Percentiles rank a stretch among this genome's conserved stretches.
These are phyloP conservation scores for Schwanniomyces sp. DNA, from an alignment of 805 yeast genomes.

Conservation along the genomic window DNA sequence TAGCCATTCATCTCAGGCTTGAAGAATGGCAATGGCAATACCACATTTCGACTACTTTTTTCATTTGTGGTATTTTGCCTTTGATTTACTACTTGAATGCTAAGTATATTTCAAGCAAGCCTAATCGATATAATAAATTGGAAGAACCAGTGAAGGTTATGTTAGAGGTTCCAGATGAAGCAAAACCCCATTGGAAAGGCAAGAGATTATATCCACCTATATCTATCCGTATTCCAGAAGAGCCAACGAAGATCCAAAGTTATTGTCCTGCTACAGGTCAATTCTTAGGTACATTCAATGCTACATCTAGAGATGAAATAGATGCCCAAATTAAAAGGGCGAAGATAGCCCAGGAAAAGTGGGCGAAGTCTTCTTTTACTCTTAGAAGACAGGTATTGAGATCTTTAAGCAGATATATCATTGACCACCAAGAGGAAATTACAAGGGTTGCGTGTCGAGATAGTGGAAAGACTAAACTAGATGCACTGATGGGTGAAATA, in stretches of 20 bases:
- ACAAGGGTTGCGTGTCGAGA: conserved; percentile 95
- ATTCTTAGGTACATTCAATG: conserved; percentile 68
- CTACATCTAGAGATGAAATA: conserved; percentile 68
- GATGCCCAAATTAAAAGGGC: conserved; percentile 61
- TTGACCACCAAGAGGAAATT: conserved; percentile 79
- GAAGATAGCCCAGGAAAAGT: conserved; percentile 51
- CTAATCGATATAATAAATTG: conserved; percentile 41
- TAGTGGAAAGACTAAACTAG: conserved; percentile 93
- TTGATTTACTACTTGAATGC: conserved; percentile 32
- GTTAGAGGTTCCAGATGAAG: conserved; percentile 68
- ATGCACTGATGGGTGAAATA: conserved; percentile 95
- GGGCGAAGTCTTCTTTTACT: conserved; percentile 55
- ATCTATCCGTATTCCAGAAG: conserved; percentile 55
- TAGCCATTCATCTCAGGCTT: conserved; percentile 42
- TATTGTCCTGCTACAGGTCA: conserved; percentile 98
- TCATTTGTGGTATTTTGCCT: conserved; percentile 39
- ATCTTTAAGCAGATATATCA: conserved; percentile 68
- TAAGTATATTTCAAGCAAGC: conserved; percentile 34
- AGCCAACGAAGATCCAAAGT: conserved; percentile 70
- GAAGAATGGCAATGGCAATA: conserved; percentile 45
- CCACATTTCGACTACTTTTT: conserved; percentile 45
- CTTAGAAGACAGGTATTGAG: conserved; percentile 69
- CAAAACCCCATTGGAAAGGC: conserved; percentile 91
- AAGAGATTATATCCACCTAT: conserved; percentile 66
- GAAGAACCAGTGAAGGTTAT: conserved; percentile 49